Evolutionary conservation across 306 rosid genomes (phyloP).

Genomic region (Lupinus albus): DNA sequence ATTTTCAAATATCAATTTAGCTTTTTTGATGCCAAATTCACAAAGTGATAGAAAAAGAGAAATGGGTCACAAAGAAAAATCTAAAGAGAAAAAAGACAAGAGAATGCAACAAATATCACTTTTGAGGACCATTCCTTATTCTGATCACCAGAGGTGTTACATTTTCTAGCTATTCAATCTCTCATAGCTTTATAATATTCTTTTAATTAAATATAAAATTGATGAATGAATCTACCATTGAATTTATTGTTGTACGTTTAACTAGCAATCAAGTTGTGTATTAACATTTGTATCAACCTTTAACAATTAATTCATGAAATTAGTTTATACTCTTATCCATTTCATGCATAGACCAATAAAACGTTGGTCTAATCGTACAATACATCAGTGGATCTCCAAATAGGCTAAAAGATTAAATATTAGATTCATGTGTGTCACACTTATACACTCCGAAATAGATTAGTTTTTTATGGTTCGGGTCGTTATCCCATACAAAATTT

Average conservation of each 20-base stretch:
- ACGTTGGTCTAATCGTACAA: too few species aligned
- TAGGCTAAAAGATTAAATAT: too few species aligned
- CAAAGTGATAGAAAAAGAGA: neutral
- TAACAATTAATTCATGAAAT: conserved; percentile 4
- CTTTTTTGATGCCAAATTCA: neutral
- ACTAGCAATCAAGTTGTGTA: neutral
- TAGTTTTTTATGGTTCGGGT: too few species aligned
- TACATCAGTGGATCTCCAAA: too few species aligned
- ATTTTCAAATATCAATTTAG: conserved; percentile 11
- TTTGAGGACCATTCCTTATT: conserved; percentile 86
- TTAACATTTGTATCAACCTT: neutral
- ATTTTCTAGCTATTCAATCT: neutral
- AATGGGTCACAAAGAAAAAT: conserved; percentile 74
- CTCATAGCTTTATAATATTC: neutral
- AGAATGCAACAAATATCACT: conserved; percentile 77
- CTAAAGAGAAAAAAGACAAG: conserved; percentile 76
- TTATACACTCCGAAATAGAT: too few species aligned
- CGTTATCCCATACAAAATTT: too few species aligned
- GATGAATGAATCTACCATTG: neutral
- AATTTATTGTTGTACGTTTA: neutral
- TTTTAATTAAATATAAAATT: too few species aligned
- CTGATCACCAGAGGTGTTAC: conserved; percentile 88
- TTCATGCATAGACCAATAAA: too few species aligned
- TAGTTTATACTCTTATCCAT: too few species aligned
- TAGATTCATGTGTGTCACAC: too few species aligned